Base-by-base conservation (phyloP, 257 asterid genomes). In the Rhazya stricta region DNA sequence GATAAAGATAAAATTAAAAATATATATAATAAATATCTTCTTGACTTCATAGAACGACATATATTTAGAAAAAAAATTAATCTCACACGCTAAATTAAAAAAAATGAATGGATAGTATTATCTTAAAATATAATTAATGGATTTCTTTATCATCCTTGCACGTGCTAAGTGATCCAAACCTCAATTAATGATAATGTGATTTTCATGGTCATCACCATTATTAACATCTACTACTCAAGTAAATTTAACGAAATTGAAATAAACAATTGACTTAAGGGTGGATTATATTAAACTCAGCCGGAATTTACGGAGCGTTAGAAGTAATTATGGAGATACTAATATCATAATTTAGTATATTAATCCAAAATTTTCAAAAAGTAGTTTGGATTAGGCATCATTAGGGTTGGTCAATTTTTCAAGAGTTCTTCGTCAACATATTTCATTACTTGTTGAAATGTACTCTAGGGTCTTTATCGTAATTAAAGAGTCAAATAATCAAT, bases 401-500 rank as follows among this genome's bases (percentile, higher is more conserved):
- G 71, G 75, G 3, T 67, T 56, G 62, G 71, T 27, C 67, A 67
- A n/a, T 56, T 74, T 78, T 78, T 67, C 32, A 63, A 74, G 45
- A 21, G 36, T 65, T 25, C 48, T 61, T 62, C 73, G 29, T 72
- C 37, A 62, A 63, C 54, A 43, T 53, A 45, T 32, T 58, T 43
- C 61, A 79, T 73, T 67, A 60, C 71, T 12, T 11, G 82, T 78
- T 78, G 81, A 78, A n/a, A 73, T 67, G 53, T 46, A 66, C 25
- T 42, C 69, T 13, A 29, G 16, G 63, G 43, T 37, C 62, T 67
- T 43, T 43, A 15, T 34, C 25, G 4, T 51, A 72, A 36, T 37
- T 65, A 65, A 73, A 42, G n/a, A n/a, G 77, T 67, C 80, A 54
- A 69, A 16, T 77, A 51, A 45, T 58, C 19, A 48, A 70, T 72